Evolutionary conservation across 768 basidiomycete species (phyloP).

Genomic region (Mycena belliarum): DNA sequence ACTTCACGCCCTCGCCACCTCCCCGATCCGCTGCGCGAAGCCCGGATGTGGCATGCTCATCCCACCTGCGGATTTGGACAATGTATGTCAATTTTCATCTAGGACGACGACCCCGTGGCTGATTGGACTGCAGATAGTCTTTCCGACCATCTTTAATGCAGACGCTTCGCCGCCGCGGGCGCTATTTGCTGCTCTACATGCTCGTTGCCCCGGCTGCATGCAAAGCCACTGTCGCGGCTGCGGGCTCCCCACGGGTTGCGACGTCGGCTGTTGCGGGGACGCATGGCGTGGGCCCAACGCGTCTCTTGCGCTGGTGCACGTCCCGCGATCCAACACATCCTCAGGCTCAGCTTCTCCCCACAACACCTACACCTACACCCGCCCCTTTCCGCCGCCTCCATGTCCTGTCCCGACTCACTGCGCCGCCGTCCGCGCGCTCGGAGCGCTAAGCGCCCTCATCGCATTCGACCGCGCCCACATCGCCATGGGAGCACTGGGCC

Average conservation of each 20-base stretch:
- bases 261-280: neutral
- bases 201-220: conserved; percentile 13
- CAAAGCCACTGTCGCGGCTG: conserved; percentile 16
- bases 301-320: neutral
- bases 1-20: conserved; percentile 1
- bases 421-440: conserved; percentile 17
- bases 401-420: conserved; percentile 14
- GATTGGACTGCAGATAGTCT: neutral
- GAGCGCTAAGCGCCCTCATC: conserved; percentile 1
- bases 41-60: conserved; percentile 11
- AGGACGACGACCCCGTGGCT: neutral
- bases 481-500: neutral
- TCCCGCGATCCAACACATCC: neutral
- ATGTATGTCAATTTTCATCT: neutral
- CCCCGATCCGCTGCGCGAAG: conserved; percentile 3
- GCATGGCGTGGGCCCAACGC: neutral
- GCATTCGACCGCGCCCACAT: conserved; percentile 17
- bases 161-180: neutral
- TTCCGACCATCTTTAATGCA: neutral
- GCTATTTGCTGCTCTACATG: conserved; percentile 13
- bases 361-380: neutral
- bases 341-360: neutral
- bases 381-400: neutral
- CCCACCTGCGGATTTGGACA: neutral
- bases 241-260: neutral